Percentiles rank a stretch among this genome's conserved stretches.
Evolutionary conservation across 495 filamentous ascomycete species (phyloP).

Genomic region (Lasiosphaeriaceae sp.): DNA sequence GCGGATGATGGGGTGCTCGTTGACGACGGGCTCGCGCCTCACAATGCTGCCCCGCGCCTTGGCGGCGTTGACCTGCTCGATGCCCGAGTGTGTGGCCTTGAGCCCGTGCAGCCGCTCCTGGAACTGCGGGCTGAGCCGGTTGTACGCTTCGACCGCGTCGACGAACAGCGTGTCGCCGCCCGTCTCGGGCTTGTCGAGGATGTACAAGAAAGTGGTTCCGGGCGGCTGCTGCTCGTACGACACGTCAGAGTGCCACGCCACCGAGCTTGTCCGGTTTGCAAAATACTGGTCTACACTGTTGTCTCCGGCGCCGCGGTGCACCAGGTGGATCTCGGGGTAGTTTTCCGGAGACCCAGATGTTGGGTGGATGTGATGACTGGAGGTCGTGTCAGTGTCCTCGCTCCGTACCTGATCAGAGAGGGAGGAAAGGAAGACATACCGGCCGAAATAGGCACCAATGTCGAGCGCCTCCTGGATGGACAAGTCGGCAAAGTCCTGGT

Average conservation of each 20-base stretch:
- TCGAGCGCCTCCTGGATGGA: slow-evolving; percentile 64
- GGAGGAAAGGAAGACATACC: slow-evolving; percentile 22
- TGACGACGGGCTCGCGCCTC: slow-evolving; percentile 65
- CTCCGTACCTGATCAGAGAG: background rate
- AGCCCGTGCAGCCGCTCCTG: slow-evolving; percentile 70
- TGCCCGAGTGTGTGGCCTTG: slow-evolving; percentile 69
- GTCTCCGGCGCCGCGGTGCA: slow-evolving; percentile 67
- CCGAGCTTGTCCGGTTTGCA: slow-evolving; percentile 59
- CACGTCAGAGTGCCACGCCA: slow-evolving; percentile 80
- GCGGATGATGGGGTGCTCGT: slow-evolving; percentile 70
- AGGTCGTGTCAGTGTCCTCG: background rate
- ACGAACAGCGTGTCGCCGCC: slow-evolving; percentile 79
- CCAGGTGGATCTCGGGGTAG: slow-evolving; percentile 72
- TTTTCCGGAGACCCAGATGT: slow-evolving; percentile 68
- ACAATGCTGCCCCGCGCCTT: slow-evolving; percentile 56
- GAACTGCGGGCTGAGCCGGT: slow-evolving; percentile 67
- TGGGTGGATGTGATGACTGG: slow-evolving; percentile 71
- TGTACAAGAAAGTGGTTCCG: slow-evolving; percentile 77
- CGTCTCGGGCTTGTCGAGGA: slow-evolving; percentile 69
- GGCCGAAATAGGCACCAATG: slow-evolving; percentile 75
- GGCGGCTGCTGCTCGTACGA: slow-evolving; percentile 83
- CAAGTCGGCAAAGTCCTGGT: slow-evolving; percentile 75
- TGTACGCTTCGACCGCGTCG: slow-evolving; percentile 71
- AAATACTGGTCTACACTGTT: slow-evolving; percentile 56
- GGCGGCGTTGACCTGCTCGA: slow-evolving; percentile 64